A percentile compares a stretch with the other conserved stretches of the same genome.
phyloP scores from a whole-genome alignment of 257 asterid species.

The Gentiana straminea region DNA sequence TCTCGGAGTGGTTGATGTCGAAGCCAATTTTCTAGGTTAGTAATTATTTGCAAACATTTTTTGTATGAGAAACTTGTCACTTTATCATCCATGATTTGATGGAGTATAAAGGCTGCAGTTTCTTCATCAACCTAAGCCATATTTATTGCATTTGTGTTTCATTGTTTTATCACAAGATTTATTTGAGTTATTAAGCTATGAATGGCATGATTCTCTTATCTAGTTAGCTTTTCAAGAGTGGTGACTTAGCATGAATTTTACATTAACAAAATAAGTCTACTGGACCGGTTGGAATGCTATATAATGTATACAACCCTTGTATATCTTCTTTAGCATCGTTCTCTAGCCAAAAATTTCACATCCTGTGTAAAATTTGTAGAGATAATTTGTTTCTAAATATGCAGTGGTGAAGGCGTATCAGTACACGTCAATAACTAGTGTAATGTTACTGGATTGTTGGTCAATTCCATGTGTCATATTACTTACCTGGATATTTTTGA shows the following conservation, averaged over 20 bases:
- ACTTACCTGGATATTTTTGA: slow-evolving; percentile 76
- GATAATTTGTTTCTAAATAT: slow-evolving; percentile 8
- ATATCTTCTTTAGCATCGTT: neutral
- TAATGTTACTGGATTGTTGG: slow-evolving; percentile 97
- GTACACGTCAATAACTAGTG: slow-evolving; percentile 85
- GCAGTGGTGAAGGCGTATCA: slow-evolving; percentile 96
- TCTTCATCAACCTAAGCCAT: neutral
- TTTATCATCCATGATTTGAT: neutral
- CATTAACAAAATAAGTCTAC: no score
- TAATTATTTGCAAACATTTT: slow-evolving; percentile 8
- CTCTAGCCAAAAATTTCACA: neutral
- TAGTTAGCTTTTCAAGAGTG: no score
- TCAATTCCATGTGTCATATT: slow-evolving; percentile 84
- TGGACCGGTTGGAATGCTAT: no score
- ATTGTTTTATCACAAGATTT: neutral
- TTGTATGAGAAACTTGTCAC: neutral
- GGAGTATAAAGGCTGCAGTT: neutral
- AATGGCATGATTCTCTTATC: no score
- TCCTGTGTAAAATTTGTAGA: neutral
- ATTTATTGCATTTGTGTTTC: neutral
- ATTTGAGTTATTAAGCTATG: no score
- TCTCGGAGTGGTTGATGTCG: slow-evolving; percentile 83
- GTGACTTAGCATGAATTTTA: no score
- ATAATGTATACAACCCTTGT: no score
- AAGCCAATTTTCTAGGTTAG: slow-evolving; percentile 90